These are phyloP conservation scores for Pyrus bretschneideri DNA, from an alignment of 306 rosid species.

Conservation along the genomic window DNA sequence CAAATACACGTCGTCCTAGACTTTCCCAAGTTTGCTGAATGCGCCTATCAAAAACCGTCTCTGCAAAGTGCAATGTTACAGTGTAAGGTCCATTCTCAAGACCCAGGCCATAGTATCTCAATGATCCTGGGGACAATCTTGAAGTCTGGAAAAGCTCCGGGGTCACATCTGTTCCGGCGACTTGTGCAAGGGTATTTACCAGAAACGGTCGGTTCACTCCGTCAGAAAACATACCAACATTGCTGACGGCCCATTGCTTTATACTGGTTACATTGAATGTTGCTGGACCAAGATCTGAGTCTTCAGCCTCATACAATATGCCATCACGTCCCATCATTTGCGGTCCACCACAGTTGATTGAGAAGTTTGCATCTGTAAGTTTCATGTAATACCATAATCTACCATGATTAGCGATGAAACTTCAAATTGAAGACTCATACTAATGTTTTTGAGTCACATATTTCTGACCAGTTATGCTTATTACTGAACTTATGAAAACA, in stretches of 20 bases:
- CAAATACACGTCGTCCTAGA: conserved; percentile 52
- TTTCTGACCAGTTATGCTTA: background rate
- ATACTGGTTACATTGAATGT: background rate
- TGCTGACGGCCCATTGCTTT: conserved; percentile 19
- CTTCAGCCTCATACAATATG: conserved; percentile 10
- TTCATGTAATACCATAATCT: no score
- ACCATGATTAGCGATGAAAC: background rate
- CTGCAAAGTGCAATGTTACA: conserved; percentile 47
- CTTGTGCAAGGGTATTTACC: background rate
- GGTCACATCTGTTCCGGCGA: conserved; percentile 2
- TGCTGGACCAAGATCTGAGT: conserved; percentile 7
- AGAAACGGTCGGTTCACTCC: background rate
- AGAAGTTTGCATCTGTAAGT: conserved; percentile 19
- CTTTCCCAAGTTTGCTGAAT: conserved; percentile 20
- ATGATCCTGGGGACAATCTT: conserved; percentile 20
- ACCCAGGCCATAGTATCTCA: conserved; percentile 45
- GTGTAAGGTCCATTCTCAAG: conserved; percentile 47
- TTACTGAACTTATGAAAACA: no score
- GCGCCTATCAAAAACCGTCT: conserved; percentile 22
- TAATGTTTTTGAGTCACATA: background rate
- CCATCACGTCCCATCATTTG: conserved; percentile 3
- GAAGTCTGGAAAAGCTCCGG: conserved; percentile 16
- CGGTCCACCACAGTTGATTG: conserved; percentile 22
- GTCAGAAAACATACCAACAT: background rate
- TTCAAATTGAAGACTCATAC: background rate